A percentile compares a stretch with the other conserved stretches of the same genome.
Conservation (phyloP, 139 green algal species). For the Asterochloris erici region DNA sequence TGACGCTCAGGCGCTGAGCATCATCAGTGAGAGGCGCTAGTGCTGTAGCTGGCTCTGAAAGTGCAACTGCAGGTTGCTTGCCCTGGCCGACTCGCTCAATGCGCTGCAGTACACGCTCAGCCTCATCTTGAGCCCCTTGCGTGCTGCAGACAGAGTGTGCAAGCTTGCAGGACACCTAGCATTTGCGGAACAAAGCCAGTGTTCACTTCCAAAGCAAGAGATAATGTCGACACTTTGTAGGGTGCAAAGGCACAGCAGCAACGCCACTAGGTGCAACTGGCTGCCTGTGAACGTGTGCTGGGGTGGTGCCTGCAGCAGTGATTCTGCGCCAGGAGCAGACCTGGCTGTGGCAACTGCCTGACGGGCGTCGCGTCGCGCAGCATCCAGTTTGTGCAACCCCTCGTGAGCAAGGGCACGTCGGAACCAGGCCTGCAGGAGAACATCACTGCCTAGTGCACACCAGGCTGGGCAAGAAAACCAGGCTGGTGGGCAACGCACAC, state of each 20-base stretch:
- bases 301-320: too few relatives aligned
- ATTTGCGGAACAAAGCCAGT: not conserved
- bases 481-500: too few relatives aligned
- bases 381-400: not conserved
- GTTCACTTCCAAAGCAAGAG: not conserved
- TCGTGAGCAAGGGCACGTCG: conserved; percentile 12
- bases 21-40: too few relatives aligned
- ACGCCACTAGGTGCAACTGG: not conserved
- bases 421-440: conserved; percentile 25
- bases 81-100: too few relatives aligned
- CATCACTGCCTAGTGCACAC: not conserved
- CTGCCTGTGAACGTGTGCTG: not conserved
- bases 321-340: not conserved
- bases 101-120: too few relatives aligned
- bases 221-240: not conserved
- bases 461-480: not conserved
- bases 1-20: too few relatives aligned
- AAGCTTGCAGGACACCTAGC: not conserved
- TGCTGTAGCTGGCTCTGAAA: too few relatives aligned
- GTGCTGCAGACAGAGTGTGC: too few relatives aligned
- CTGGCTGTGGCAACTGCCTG: not conserved
- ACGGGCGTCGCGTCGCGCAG: not conserved
- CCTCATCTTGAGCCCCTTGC: too few relatives aligned
- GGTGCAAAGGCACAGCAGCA: not conserved
- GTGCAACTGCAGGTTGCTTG: too few relatives aligned